These are phyloP conservation scores for Aurinia saxatilis DNA, from an alignment of 345 rosid species.

Conservation along the genomic window DNA sequence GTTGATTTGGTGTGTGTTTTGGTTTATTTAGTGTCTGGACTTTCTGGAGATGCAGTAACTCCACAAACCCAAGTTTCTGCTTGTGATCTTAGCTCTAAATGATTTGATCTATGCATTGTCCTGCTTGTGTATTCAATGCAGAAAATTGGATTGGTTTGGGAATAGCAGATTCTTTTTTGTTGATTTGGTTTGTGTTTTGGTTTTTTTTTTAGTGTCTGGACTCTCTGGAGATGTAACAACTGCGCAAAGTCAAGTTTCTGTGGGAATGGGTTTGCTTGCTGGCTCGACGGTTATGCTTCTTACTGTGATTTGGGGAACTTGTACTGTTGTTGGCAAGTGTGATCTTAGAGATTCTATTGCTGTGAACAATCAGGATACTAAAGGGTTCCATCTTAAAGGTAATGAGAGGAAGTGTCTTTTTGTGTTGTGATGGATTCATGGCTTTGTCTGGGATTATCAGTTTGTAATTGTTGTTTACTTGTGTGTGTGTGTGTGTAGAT, in stretches of 20 bases:
- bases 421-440: neutral
- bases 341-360: conserved; percentile 53
- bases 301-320: conserved; percentile 81
- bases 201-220: conserved; percentile 70
- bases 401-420: neutral
- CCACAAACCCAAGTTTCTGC: conserved; percentile 88
- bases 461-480: neutral
- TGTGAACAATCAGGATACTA: conserved; percentile 43
- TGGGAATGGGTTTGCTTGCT: conserved; percentile 88
- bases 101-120: no score
- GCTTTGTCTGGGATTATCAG: neutral
- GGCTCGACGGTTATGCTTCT: conserved; percentile 89
- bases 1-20: neutral
- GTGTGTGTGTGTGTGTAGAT: conserved; percentile 30
- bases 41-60: conserved; percentile 54
- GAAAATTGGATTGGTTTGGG: no score
- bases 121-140: no score
- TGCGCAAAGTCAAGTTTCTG: conserved; percentile 84
- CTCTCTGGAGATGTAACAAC: conserved; percentile 58
- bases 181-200: neutral
- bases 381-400: conserved; percentile 51
- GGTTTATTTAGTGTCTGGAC: conserved; percentile 65
- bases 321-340: conserved; percentile 65
- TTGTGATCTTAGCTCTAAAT: no score
- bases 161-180: no score